These are phyloP conservation scores for Glonium stellatum DNA, from an alignment of 495 filamentous ascomycete genomes.

Conservation along the genomic window DNA sequence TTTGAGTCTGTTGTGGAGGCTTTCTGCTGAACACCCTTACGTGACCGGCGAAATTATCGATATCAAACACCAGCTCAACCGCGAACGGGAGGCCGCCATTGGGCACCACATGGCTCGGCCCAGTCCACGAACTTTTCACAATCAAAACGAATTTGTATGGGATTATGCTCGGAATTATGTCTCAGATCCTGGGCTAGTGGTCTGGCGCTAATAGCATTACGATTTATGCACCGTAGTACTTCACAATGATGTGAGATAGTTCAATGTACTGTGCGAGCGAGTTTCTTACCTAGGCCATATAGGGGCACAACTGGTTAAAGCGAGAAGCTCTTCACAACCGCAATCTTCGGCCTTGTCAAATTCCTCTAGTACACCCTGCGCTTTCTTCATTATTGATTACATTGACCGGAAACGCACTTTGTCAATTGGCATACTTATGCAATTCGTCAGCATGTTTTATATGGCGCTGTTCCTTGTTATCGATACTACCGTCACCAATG, in stretches of 20 bases:
- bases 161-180: constrained; percentile 50
- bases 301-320: constrained; percentile 52
- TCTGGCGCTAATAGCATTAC: constrained; percentile 52
- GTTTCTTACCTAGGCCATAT: background rate
- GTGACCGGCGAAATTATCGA: constrained; percentile 45
- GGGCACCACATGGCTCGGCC: constrained; percentile 47
- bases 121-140: constrained; percentile 54
- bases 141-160: constrained; percentile 57
- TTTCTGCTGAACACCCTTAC: constrained; percentile 44
- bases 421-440: constrained; percentile 54
- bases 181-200: constrained; percentile 58
- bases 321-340: constrained; percentile 59
- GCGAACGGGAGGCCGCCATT: constrained; percentile 53
- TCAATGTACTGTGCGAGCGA: background rate
- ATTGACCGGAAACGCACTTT: constrained; percentile 67
- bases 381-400: constrained; percentile 66
- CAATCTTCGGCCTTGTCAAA: constrained; percentile 65
- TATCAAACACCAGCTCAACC: constrained; percentile 44
- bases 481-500: constrained; percentile 20
- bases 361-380: constrained; percentile 56
- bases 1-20: constrained; percentile 46
- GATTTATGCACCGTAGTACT: constrained; percentile 51
- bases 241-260: constrained; percentile 44
- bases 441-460: constrained; percentile 60
- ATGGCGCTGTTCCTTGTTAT: constrained; percentile 54